Evolutionary conservation across 805 yeast species (phyloP).

Genomic region (Kregervanrija delftensis): DNA sequence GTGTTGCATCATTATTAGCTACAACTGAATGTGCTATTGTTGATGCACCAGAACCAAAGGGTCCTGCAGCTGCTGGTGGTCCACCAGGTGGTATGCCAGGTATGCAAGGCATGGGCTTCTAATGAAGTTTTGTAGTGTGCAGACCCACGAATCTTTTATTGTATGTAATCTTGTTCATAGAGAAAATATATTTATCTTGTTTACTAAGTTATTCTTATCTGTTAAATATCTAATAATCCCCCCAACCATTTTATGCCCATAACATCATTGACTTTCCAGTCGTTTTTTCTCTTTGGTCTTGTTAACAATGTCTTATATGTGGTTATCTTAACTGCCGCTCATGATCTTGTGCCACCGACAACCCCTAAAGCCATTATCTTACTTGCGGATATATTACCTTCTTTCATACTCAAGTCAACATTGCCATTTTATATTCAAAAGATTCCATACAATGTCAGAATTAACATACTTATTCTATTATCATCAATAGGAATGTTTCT

Average conservation of each 20-base stretch:
- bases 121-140: neutral
- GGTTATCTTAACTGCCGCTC: conserved; percentile 85
- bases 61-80: conserved; percentile 45
- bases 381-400: conserved; percentile 81
- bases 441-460: conserved; percentile 51
- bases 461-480: conserved; percentile 46
- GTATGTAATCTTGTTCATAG: too few species aligned
- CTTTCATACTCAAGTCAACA: conserved; percentile 59
- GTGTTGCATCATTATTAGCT: conserved; percentile 95
- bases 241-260: too few species aligned
- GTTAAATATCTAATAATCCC: too few species aligned
- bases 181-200: too few species aligned
- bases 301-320: conserved; percentile 87
- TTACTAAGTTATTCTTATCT: too few species aligned
- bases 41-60: conserved; percentile 82
- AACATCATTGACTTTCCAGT: conserved; percentile 1
- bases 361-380: conserved; percentile 84
- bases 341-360: conserved; percentile 77
- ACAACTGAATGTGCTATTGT: conserved; percentile 98
- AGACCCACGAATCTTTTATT: too few species aligned
- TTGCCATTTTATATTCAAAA: conserved; percentile 78
- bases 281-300: conserved; percentile 81
- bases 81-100: conserved; percentile 61
- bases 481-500: conserved; percentile 72
- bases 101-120: conserved; percentile 35